Percentiles rank a stretch among this genome's conserved stretches.
Conservation (phyloP, 2,329 filamentous ascomycete species). For the Fusarium proliferatum region DNA sequence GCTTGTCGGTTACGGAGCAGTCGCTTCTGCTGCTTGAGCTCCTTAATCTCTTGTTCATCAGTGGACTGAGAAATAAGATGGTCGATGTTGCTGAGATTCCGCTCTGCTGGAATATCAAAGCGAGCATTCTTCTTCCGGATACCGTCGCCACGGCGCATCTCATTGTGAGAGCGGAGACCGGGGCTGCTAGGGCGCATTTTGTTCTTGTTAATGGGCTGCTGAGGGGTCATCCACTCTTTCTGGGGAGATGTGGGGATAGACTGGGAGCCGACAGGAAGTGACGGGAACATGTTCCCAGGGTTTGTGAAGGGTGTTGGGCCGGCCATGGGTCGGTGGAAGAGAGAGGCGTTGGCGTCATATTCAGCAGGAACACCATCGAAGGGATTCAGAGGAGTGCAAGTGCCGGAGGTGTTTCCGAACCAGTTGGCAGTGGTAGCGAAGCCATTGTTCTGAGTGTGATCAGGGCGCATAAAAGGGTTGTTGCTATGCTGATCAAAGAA, state of each 20-base stretch:
- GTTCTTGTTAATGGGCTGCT: conserved; percentile 65
- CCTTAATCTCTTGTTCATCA: conserved; percentile 94
- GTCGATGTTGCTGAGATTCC: conserved; percentile 95
- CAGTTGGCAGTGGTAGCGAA: conserved; percentile 63
- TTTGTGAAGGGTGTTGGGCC: conserved; percentile 67
- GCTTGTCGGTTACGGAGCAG: conserved; percentile 95
- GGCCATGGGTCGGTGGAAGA: conserved; percentile 66
- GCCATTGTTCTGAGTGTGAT: conserved; percentile 58
- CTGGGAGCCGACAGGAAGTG: conserved; percentile 58
- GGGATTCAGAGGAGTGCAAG: conserved; percentile 78
- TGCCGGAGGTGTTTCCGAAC: conserved; percentile 61
- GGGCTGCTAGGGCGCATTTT: conserved; percentile 74
- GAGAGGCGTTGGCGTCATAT: conserved; percentile 63
- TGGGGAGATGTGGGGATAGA: conserved; percentile 67
- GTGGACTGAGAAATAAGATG: conserved; percentile 87
- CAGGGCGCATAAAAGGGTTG: conserved; percentile 76
- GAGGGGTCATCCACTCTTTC: conserved; percentile 67
- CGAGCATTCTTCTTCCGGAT: conserved; percentile 99
- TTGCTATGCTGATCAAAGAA: conserved; percentile 68
- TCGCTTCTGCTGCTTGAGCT: conserved; percentile 98
- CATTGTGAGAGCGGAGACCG: conserved; percentile 78
- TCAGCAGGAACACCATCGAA: conserved; percentile 69
- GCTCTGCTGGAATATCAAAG: conserved; percentile 95
- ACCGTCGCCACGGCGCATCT: conserved; percentile 82
- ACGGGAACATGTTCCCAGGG: conserved; percentile 65